phyloP scores from a whole-genome alignment of 1,284 basidiomycete species.

The Moniliella sp. region DNA sequence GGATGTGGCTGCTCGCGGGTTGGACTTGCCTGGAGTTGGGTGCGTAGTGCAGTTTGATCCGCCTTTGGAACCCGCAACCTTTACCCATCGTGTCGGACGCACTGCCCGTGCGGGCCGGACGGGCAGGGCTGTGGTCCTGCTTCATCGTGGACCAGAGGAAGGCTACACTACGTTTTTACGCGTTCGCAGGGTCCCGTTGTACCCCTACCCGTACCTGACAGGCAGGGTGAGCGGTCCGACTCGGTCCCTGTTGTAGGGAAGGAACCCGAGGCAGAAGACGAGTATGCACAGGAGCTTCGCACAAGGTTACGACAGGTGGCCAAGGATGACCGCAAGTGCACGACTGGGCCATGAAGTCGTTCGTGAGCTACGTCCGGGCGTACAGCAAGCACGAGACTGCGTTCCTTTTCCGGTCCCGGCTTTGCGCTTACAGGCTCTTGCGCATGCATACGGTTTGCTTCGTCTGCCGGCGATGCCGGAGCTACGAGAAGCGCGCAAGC shows the following conservation, averaged over 20 bases:
- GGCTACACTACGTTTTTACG: slow-evolving; percentile 73
- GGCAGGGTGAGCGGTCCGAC: too few relatives aligned
- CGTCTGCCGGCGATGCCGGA: slow-evolving; percentile 91
- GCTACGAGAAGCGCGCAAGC: slow-evolving; percentile 34
- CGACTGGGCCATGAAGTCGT: slow-evolving; percentile 45
- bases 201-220: slow-evolving; percentile 39
- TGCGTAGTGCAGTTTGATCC: slow-evolving; percentile 87
- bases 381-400: slow-evolving; percentile 93
- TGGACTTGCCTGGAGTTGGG: slow-evolving; percentile 84
- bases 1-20: slow-evolving; percentile 82
- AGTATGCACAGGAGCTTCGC: slow-evolving; percentile 52
- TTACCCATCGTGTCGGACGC: slow-evolving; percentile 78
- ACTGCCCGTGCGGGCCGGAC: slow-evolving; percentile 74
- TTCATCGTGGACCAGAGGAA: slow-evolving; percentile 52
- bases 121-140: slow-evolving; percentile 64
- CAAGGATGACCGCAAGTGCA: slow-evolving; percentile 11
- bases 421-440: slow-evolving; percentile 63
- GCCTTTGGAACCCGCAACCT: slow-evolving; percentile 78
- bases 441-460: slow-evolving; percentile 62
- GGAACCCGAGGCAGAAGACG: slow-evolving; percentile 43
- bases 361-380: slow-evolving; percentile 73
- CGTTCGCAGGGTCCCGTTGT: slow-evolving; percentile 68
- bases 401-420: slow-evolving; percentile 75
- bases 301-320: slow-evolving; percentile 3
- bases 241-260: slow-evolving; percentile 43